Base-by-base conservation (phyloP, 257 asterid species). In the Fraxinus americana region DNA sequence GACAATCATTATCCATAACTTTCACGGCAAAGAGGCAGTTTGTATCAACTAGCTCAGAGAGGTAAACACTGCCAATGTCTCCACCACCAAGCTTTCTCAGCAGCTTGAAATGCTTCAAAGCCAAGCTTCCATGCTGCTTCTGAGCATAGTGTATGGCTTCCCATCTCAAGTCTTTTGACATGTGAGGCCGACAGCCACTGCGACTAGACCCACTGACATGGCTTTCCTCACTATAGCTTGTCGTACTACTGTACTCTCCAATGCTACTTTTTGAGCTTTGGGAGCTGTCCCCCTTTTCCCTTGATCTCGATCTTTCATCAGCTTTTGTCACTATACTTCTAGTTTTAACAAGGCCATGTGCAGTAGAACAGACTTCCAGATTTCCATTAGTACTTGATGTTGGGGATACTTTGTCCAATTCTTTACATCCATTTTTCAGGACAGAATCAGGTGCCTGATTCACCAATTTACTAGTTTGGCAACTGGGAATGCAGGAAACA, bases 81-180 rank as follows among this genome's bases (percentile, higher is more conserved):
- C 98, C 98, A 72, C 93, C 92, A 9, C 98, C 97, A 68, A 94
- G 87, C 83, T 89, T 94, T 77, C 79, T 90, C 75, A 92, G 80
- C 78, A 94, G 65, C 90, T 91, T 94, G 74, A 94, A 91, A 79
- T 92, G 87, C 79, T 75, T 84, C 87, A 90, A 76, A 38, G 91
- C 88, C 82, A 94, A 83, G 79, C 76, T 82, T 57, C 93, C 94
- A 4, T 88, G 84, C 82, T 84, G 89, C 87, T 89, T 92, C 86
- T 83, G 88, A 43, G 87, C 87, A 77, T 80, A 67, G 71, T 81
- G 87, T 82, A 94, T 89, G 77, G 98, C 95, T 83, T 94, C 92
- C 99, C 96, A 94, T 85, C 95, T 90, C 90, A 81, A 72, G 89
- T 92, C 96, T 73, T 86, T 86, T 1, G 97, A 92, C 97, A 92